Base-by-base conservation (phyloP, 495 filamentous ascomycete genomes). In the Neurospora hispaniola region DNA sequence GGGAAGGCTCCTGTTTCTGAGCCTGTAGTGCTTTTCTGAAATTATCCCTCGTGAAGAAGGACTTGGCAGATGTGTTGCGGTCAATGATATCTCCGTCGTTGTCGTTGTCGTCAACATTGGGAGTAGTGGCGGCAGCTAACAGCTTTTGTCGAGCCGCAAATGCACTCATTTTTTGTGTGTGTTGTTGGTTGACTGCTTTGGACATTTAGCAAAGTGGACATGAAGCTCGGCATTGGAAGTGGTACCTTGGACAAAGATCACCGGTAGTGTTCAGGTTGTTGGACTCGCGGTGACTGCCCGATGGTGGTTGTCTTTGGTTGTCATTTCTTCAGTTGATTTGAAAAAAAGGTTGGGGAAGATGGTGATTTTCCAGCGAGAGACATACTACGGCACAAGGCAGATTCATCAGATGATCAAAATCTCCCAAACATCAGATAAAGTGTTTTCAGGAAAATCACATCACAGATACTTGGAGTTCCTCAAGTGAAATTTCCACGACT, bases 81-180 rank as follows among this genome's bases (percentile, higher is more conserved):
- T 66, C 54, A 31, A 66, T 31, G 14, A 66, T 66, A 18, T 66
- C 54, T 2, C 8, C 27, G 59, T 74, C n/a, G 68, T 20, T 18
- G n/a, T 42, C 39, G 59, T 74, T 74, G 68, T 74, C 75, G 62
- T 75, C 31, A 38, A 23, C 41, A 18, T 38, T 38, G 6, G 44
- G 40, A 18, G 16, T 11, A n/a, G 27, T 42, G 39, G 75, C 14
- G 18, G 71, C 46, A 54, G 35, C 35, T 54, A 81, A 76, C 5
- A 86, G 78, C 43, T 77, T 83, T 75, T 83, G 82, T 10, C 86
- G 81, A 18, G 85, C 83, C 18, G 86, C 85, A 76, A 87, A 84
- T 18, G 85, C 86, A 74, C 86, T 88, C 76, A 87, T 77, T 11
- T 76, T 85, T 86, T 4, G 35, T 38, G 35, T 38, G 35, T 38